Evolutionary conservation across 805 yeast species (phyloP), one percentile per base, ranked within the genome.

Genomic region (Saccharomyces jurei): DNA sequence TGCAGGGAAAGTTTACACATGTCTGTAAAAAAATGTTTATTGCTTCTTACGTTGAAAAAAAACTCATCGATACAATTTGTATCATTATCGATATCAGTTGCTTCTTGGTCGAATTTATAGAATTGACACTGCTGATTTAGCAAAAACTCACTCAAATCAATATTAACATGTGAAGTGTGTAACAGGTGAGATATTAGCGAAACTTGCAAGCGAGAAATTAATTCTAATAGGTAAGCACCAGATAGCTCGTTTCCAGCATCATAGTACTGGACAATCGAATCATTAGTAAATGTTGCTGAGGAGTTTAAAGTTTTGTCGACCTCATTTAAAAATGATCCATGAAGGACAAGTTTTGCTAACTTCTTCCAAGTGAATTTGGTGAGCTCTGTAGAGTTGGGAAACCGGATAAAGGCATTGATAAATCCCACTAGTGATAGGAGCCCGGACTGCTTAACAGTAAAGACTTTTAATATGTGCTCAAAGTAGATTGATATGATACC

Each of bases 341-440:
- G 50, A 27, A 54, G 50, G 17, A 63, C 56, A 13, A 59, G 36
- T 11, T 44, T 48, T 1, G 57, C 47, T 4, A 65, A 41, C 41
- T 52, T 58, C 27, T 44, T 51, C 67, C 68, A 66, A 11, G 60
- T 57, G 22, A 50, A 50, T 48, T 57, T 48, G 6, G 54, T 52
- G 13, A 65, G 50, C 22, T 55, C 57, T 17, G 56, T 6, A 2
- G 65, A 51, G n/a, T 56, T 55, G 41, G 50, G 36, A 27, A 52
- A 55, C n/a, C 54, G 41, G 13, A 60, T 54, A 41, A 68, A 62
- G 0, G 77, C 71, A 52, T 68, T 69, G 49, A 75, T 52, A 50
- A 74, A 72, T 0, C 79, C 79, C 2, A 71, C 46, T 6, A 74
- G 60, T 49, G 76, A 73, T 56, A 74, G 70, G 27, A 65, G 62